Conservation (phyloP, 768 basidiomycete genomes). For the Tulasnella sp. region DNA sequence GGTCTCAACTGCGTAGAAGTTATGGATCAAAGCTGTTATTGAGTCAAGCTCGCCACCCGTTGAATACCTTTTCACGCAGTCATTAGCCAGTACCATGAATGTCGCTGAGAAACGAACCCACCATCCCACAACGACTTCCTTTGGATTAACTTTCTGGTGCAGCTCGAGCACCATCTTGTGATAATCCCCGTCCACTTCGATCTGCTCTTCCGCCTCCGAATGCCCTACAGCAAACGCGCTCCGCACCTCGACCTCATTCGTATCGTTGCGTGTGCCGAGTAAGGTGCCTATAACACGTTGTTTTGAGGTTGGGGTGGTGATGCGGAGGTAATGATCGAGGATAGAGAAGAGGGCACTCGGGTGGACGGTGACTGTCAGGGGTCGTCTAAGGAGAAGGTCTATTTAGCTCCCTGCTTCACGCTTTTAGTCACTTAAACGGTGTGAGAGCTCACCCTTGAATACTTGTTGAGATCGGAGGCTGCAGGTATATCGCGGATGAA, state of each 20-base stretch:
- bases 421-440: not conserved
- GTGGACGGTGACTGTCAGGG: slow-evolving; percentile 72
- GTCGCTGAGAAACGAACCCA: slow-evolving; percentile 31
- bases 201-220: slow-evolving; percentile 83
- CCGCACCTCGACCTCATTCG: slow-evolving; percentile 57
- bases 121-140: slow-evolving; percentile 93
- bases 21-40: slow-evolving; percentile 82
- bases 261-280: slow-evolving; percentile 63
- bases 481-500: slow-evolving; percentile 18
- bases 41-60: slow-evolving; percentile 86
- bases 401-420: too few relatives aligned
- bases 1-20: slow-evolving; percentile 92
- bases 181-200: slow-evolving; percentile 95
- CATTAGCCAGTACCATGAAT: too few relatives aligned
- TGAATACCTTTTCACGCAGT: slow-evolving; percentile 63
- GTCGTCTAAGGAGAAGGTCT: slow-evolving; percentile 36
- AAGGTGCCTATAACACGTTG: slow-evolving; percentile 92
- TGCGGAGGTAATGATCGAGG: slow-evolving; percentile 91
- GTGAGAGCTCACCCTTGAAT: slow-evolving; percentile 1
- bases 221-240: slow-evolving; percentile 88
- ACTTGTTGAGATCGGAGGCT: slow-evolving; percentile 4
- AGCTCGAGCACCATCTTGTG: slow-evolving; percentile 88
- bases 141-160: slow-evolving; percentile 70
- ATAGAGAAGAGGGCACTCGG: slow-evolving; percentile 90
- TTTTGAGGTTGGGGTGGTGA: slow-evolving; percentile 49